Conservation (phyloP, 2,329 filamentous ascomycete genomes). For the Apiospora phragmitis region DNA sequence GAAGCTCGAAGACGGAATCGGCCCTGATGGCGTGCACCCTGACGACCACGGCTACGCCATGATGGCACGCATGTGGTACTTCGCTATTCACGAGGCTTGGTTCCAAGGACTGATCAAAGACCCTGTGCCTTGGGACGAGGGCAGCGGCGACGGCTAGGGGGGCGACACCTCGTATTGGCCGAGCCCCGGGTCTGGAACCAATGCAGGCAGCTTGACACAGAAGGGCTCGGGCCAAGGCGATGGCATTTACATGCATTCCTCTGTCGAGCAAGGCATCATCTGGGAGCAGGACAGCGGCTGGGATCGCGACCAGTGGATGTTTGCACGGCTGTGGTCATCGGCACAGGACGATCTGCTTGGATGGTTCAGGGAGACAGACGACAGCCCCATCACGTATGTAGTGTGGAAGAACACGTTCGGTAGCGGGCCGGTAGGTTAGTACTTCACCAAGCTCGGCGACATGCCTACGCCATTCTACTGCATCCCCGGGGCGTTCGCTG, state of each 20-base stretch:
- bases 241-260: constrained; percentile 28
- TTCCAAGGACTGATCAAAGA: constrained; percentile 13
- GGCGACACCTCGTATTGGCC: constrained; percentile 10
- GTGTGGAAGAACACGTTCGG: constrained; percentile 14
- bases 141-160: constrained; percentile 26
- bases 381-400: neutral
- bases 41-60: constrained; percentile 21
- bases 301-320: constrained; percentile 25
- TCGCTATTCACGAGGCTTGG: constrained; percentile 12
- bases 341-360: neutral
- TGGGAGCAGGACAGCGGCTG: constrained; percentile 19
- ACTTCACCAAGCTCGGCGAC: constrained; percentile 20
- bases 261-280: constrained; percentile 17
- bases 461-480: constrained; percentile 10
- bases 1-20: neutral
- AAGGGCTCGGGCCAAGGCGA: constrained; percentile 29
- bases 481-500: constrained; percentile 16
- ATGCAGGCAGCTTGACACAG: constrained; percentile 28
- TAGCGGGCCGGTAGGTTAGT: too few species aligned
- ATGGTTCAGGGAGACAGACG: neutral
- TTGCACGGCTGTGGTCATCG: constrained; percentile 14
- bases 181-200: neutral
- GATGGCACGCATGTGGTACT: constrained; percentile 21
- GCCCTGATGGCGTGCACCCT: constrained; percentile 21
- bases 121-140: constrained; percentile 11